Evolutionary conservation across 2,329 filamentous ascomycete species (phyloP).

Genomic region (Sporothrix sp.): DNA sequence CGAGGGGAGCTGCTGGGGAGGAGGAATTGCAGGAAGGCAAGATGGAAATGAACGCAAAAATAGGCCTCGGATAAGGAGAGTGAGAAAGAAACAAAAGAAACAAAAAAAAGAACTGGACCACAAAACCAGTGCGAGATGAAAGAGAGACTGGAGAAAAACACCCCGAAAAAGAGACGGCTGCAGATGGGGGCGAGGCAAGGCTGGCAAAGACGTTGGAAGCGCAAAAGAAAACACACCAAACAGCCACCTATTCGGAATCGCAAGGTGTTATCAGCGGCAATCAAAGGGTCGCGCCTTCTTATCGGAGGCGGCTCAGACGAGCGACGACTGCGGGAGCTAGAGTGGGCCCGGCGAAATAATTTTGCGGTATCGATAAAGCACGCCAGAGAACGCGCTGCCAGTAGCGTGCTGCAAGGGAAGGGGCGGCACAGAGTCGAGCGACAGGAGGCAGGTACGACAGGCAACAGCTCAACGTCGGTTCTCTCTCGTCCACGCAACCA

Average conservation of each 20-base stretch:
- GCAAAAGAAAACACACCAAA: neutral
- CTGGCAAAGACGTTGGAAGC: neutral
- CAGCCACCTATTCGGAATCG: slow-evolving; percentile 10
- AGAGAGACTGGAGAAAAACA: neutral
- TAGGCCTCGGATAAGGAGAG: neutral
- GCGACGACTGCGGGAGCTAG: neutral
- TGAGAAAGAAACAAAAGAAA: neutral
- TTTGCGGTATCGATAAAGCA: slow-evolving; percentile 16
- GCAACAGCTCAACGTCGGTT: no score
- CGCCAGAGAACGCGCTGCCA: neutral
- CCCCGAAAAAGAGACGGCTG: neutral
- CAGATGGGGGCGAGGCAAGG: neutral
- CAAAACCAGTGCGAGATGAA: no score
- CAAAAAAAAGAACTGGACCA: no score
- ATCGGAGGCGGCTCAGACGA: neutral
- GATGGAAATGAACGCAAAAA: neutral
- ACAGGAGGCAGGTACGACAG: no score
- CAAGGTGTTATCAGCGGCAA: slow-evolving; percentile 10
- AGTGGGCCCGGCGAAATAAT: slow-evolving; percentile 11
- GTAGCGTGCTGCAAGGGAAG: neutral
- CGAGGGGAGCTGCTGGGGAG: neutral
- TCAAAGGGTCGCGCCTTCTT: slow-evolving; percentile 1
- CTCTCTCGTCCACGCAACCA: neutral
- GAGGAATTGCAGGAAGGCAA: neutral
- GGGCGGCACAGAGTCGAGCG: no score